Evolutionary conservation across 2,329 filamentous ascomycete genomes (phyloP).

Genomic region (Diaporthe ilicicola): DNA sequence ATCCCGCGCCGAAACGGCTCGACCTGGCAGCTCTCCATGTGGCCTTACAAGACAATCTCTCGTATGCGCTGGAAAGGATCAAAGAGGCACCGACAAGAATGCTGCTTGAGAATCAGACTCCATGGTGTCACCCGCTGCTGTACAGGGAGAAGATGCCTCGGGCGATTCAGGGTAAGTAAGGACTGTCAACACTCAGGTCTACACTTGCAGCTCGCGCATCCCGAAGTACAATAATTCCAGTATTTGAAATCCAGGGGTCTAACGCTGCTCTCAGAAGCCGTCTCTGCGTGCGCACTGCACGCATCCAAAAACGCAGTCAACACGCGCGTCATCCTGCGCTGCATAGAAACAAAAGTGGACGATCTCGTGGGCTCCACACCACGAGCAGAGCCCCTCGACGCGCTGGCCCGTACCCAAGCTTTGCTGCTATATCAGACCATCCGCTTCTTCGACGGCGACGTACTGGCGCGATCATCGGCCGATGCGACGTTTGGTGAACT

Average conservation of each 20-base stretch:
- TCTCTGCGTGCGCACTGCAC: slow-evolving; percentile 62
- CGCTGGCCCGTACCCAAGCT: slow-evolving; percentile 51
- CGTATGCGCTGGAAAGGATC: slow-evolving; percentile 55
- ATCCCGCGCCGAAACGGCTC: neutral
- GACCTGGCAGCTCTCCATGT: slow-evolving; percentile 17
- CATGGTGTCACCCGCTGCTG: slow-evolving; percentile 62
- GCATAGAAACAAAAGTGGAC: slow-evolving; percentile 54
- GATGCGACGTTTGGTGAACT: slow-evolving; percentile 43
- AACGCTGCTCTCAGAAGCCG: slow-evolving; percentile 50
- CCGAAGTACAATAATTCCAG: fast-evolving
- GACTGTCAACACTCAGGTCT: neutral
- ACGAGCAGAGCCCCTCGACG: slow-evolving; percentile 41
- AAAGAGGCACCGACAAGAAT: slow-evolving; percentile 57
- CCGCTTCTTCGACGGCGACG: slow-evolving; percentile 53
- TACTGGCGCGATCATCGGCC: slow-evolving; percentile 44
- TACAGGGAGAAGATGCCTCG: slow-evolving; percentile 61
- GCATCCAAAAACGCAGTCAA: slow-evolving; percentile 58
- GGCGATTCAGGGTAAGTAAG: slow-evolving; percentile 57
- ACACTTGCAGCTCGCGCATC: too few species aligned
- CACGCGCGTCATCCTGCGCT: slow-evolving; percentile 55
- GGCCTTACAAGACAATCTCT: slow-evolving; percentile 21
- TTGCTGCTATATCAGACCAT: slow-evolving; percentile 56
- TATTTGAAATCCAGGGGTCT: neutral
- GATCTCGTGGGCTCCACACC: slow-evolving; percentile 50
- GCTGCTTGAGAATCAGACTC: slow-evolving; percentile 57